A percentile compares a stretch with the other conserved stretches of the same genome.
phyloP scores from a whole-genome alignment of 2,329 filamentous ascomycete genomes.

The Thelonectria olida region DNA sequence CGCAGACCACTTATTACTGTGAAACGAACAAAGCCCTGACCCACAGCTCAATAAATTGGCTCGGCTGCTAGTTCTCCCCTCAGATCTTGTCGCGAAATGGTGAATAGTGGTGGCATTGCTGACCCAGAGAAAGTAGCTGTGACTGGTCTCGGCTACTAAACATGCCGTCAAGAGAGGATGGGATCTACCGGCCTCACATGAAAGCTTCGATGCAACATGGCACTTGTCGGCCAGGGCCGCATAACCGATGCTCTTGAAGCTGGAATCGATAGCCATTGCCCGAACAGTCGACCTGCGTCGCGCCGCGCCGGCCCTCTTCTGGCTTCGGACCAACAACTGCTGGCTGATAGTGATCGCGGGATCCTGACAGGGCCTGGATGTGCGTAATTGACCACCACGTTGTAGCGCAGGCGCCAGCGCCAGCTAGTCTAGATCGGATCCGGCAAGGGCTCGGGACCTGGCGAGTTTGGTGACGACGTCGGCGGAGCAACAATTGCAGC shows the following conservation, averaged over 20 bases:
- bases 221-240: constrained; percentile 24
- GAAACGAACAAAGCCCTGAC: constrained; percentile 36
- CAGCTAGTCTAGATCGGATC: constrained; percentile 37
- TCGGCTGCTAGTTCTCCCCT: constrained; percentile 19
- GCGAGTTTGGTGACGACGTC: constrained; percentile 37
- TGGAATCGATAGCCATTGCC: constrained; percentile 38
- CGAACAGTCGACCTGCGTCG: constrained; percentile 44
- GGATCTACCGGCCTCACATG: constrained; percentile 24
- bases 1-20: constrained; percentile 16
- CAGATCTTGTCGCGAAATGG: constrained; percentile 4
- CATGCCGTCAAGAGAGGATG: constrained; percentile 1
- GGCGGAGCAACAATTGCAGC: constrained; percentile 40
- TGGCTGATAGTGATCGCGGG: constrained; percentile 39
- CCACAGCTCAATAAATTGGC: constrained; percentile 31
- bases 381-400: constrained; percentile 36
- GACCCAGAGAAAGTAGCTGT: background rate
- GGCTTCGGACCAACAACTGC: constrained; percentile 38
- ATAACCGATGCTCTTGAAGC: constrained; percentile 35
- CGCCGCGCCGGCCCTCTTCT: constrained; percentile 37
- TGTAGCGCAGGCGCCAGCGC: constrained; percentile 38
- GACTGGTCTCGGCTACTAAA: background rate
- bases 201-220: constrained; percentile 26
- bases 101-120: background rate
- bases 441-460: constrained; percentile 40
- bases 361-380: constrained; percentile 38